These are phyloP conservation scores for Daedaleopsis nitida DNA, from an alignment of 768 basidiomycete species.

Conservation along the genomic window DNA sequence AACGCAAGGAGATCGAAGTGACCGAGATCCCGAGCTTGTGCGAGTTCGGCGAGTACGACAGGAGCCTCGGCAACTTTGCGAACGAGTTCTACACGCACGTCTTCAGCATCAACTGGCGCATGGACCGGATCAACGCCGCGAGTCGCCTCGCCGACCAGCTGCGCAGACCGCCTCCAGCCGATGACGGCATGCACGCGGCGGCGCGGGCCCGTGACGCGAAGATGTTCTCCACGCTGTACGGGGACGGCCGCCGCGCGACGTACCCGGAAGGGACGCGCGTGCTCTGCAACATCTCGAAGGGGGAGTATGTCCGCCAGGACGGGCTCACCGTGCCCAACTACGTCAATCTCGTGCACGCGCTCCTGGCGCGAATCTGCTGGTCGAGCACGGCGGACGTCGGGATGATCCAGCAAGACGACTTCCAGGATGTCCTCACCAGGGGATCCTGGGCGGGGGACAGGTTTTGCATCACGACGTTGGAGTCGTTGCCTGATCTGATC, in stretches of 20 bases:
- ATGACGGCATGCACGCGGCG: not conserved
- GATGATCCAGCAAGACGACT: not conserved
- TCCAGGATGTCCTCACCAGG: not conserved
- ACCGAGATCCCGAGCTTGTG: not conserved
- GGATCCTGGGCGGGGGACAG: constrained; percentile 10
- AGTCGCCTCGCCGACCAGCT: not conserved
- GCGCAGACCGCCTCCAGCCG: not conserved
- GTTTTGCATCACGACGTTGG: constrained; percentile 2
- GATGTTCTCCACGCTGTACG: not conserved
- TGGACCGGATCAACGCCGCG: not conserved
- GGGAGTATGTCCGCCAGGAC: constrained; percentile 4
- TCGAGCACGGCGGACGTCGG: not conserved
- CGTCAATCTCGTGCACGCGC: constrained; percentile 4
- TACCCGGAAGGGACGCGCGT: constrained; percentile 1
- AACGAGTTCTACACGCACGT: not conserved
- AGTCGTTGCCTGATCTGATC: not conserved
- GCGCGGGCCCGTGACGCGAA: not conserved
- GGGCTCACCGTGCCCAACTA: not conserved
- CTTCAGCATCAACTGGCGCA: not conserved
- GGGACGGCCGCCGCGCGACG: not conserved
- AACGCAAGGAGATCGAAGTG: not conserved
- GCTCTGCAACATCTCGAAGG: constrained; percentile 10
- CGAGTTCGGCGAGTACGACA: not conserved
- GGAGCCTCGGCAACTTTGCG: not conserved
- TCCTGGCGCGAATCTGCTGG: constrained; percentile 3